Conservation (phyloP, 768 basidiomycete species). For the Macrolepiota albuminosa region DNA sequence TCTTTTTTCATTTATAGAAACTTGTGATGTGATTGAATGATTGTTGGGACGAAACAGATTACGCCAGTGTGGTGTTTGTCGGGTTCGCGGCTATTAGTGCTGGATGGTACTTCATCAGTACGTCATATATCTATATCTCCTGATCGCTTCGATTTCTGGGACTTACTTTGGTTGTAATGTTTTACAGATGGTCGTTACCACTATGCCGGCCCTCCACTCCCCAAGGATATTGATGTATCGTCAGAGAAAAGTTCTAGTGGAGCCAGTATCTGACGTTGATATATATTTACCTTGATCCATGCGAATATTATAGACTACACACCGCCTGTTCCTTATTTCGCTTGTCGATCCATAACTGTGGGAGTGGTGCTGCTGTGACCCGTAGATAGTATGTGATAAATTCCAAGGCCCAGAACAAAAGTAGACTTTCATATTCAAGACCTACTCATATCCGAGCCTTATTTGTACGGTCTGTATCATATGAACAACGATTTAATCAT, state of each 20-base stretch:
- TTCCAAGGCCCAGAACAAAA: neutral
- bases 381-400: neutral
- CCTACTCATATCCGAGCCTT: too few relatives aligned
- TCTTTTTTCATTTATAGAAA: neutral
- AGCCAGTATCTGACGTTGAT: too few relatives aligned
- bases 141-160: neutral
- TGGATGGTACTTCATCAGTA: constrained; percentile 57
- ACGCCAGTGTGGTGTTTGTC: constrained; percentile 63
- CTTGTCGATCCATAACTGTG: neutral
- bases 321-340: too few relatives aligned
- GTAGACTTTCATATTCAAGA: too few relatives aligned
- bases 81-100: constrained; percentile 56
- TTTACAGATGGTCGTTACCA: constrained; percentile 36
- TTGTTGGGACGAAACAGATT: constrained; percentile 36
- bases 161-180: neutral
- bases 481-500: neutral
- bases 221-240: constrained; percentile 2
- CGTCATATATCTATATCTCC: constrained; percentile 17
- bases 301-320: neutral
- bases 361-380: neutral
- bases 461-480: too few relatives aligned
- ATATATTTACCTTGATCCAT: neutral
- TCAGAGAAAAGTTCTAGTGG: neutral
- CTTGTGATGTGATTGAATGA: neutral
- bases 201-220: constrained; percentile 39